Base-by-base conservation (phyloP, 352 stramenopile species). In the Phytophthora cryptogea region DNA sequence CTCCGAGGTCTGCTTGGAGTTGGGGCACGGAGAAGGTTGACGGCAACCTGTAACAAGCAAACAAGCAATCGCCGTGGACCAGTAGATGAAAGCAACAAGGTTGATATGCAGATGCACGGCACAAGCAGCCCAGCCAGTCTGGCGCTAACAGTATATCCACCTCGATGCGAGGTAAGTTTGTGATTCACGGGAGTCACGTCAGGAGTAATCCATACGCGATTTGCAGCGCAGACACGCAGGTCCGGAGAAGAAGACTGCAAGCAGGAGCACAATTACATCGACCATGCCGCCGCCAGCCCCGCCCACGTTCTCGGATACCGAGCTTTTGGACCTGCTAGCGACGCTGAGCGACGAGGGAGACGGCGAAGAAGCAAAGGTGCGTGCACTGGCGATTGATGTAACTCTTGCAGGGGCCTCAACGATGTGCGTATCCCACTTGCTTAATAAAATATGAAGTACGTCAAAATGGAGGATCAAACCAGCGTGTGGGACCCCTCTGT, bases 301-400 rank as follows among this genome's bases (percentile, higher is more conserved):
- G 32, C 55, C 68, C 35, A 52, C 45, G 20, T 82, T 83, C 62
- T 75, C 74, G 17, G 74, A 80, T 16, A 50, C 68, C 26, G 74
- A 83, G 65, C 71, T 83, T 20, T 61, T 83, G n/a, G 62, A 73
- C 16, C 59, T 68, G 44, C 68, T 83, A 16, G 67, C 68, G 27
- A 49, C 45, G 27, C 58, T 80, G 36, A 54, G 67, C 33, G 54
- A 63, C 14, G 28, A 41, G 17, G 27, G 8, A 33, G 33, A 49
- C 11, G 14, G 9, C 13, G 8, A 13, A n/a, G 37, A 14, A 32
- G 26, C 17, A 10, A 44, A 59, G 27, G 40, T 56, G 35, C 6
- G 37, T 31, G 32, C n/a, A 32, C 8, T 41, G 31, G 10, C 33
- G 35, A 23, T 40, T 1, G 8, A 6, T 40, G 5, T 2, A 40